Percentiles rank a stretch among this genome's conserved stretches.
Evolutionary conservation across 352 stramenopile species (phyloP).

Genomic region (Peronospora belbahrii): DNA sequence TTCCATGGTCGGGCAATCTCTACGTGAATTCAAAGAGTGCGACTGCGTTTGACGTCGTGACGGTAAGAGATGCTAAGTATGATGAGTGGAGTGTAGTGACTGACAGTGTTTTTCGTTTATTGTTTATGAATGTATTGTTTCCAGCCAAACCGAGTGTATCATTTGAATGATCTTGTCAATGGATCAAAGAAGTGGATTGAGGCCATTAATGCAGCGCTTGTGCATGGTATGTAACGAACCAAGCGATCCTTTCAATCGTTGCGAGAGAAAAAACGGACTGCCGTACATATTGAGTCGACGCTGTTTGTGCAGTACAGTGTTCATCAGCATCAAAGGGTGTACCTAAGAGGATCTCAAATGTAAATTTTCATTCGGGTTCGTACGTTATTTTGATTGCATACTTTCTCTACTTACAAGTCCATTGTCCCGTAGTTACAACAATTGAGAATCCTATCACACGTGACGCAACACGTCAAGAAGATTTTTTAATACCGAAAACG

Average conservation of each 20-base stretch:
- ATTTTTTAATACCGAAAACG: conserved; percentile 25
- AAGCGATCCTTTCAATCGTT: conserved; percentile 11
- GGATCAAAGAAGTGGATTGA: conserved; percentile 88
- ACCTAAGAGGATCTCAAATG: conserved; percentile 13
- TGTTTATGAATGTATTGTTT: conserved; percentile 3
- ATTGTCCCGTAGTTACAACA: too few relatives aligned
- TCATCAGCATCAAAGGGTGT: conserved; percentile 12
- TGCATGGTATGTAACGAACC: conserved; percentile 45
- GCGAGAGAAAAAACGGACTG: conserved; percentile 16
- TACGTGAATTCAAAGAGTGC: conserved; percentile 83
- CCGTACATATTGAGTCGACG: conserved; percentile 27
- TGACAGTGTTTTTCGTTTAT: conserved; percentile 3
- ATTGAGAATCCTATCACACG: too few relatives aligned
- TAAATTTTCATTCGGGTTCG: conserved; percentile 8
- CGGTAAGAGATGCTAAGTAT: conserved; percentile 24
- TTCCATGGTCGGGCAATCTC: conserved; percentile 78
- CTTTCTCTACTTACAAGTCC: too few relatives aligned
- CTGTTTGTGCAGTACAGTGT: conserved; percentile 22
- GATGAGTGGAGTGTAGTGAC: neutral
- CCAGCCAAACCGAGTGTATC: conserved; percentile 81
- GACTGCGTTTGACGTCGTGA: conserved; percentile 83
- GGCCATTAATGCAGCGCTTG: conserved; percentile 77
- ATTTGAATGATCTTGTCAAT: conserved; percentile 84
- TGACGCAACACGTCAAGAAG: neutral
- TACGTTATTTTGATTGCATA: too few relatives aligned